These are phyloP conservation scores for Globisporangium nagaii DNA, from an alignment of 352 stramenopile genomes.

Conservation along the genomic window DNA sequence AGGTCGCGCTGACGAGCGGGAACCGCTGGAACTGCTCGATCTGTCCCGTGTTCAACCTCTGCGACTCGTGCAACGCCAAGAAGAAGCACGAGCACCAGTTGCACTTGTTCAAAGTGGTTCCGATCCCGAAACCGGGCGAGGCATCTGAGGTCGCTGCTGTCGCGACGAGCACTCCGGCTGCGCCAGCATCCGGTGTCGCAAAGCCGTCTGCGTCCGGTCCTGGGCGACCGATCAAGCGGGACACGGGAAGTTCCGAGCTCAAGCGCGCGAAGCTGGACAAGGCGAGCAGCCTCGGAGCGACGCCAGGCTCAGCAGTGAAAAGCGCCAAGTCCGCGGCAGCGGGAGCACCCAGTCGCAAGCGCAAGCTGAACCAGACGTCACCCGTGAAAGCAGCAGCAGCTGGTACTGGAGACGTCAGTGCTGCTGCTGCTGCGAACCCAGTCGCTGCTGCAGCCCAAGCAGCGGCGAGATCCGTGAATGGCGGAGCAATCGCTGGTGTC, in stretches of 20 bases:
- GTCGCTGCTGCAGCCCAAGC: not conserved
- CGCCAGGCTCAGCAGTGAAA: constrained; percentile 11
- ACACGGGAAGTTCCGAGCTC: constrained; percentile 34
- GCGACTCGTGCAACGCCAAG: constrained; percentile 91
- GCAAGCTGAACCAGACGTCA: constrained; percentile 55
- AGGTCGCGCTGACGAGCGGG: constrained; percentile 91
- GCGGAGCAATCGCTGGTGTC: not conserved
- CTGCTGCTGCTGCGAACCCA: constrained; percentile 6
- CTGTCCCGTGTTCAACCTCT: constrained; percentile 95
- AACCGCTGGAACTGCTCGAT: constrained; percentile 96
- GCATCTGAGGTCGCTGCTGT: constrained; percentile 15
- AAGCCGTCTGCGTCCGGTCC: not conserved
- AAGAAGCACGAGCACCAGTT: constrained; percentile 91
- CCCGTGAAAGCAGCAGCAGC: constrained; percentile 11
- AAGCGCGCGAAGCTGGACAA: constrained; percentile 39
- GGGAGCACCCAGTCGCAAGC: constrained; percentile 47
- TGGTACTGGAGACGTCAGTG: not conserved
- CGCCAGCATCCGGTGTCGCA: not conserved
- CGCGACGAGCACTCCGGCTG: constrained; percentile 1
- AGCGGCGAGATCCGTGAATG: not conserved
- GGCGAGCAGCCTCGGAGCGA: constrained; percentile 1
- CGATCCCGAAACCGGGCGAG: constrained; percentile 70
- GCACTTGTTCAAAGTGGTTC: constrained; percentile 91
- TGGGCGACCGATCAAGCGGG: constrained; percentile 28
- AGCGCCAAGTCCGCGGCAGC: constrained; percentile 15